Conservation (phyloP, 768 basidiomycete species). For the Pleurotus djamor region DNA sequence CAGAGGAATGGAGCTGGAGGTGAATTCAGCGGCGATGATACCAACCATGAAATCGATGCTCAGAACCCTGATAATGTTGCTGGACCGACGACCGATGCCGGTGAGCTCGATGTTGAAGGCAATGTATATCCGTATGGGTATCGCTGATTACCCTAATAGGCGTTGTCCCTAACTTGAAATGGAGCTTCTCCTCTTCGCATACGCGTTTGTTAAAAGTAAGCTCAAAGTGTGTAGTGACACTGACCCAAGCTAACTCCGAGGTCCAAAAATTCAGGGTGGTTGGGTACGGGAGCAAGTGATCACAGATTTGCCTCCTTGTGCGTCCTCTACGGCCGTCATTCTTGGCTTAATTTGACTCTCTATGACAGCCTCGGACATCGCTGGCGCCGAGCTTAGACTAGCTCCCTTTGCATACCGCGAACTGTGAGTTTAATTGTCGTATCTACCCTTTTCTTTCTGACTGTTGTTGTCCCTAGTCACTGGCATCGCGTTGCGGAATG, state of each 20-base stretch:
- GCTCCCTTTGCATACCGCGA: slow-evolving; percentile 14
- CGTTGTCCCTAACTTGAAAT: slow-evolving; percentile 11
- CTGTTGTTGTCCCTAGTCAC: slow-evolving; percentile 4
- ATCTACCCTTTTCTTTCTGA: background rate
- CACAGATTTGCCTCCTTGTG: slow-evolving; percentile 14
- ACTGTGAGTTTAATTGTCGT: slow-evolving; percentile 3
- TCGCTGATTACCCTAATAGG: background rate
- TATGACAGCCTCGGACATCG: slow-evolving; percentile 10
- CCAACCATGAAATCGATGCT: slow-evolving; percentile 8
- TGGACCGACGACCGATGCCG: slow-evolving; percentile 9
- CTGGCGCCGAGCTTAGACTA: slow-evolving; percentile 12
- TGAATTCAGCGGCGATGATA: slow-evolving; percentile 9
- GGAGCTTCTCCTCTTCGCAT: slow-evolving; percentile 12
- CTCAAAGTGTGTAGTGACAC: background rate
- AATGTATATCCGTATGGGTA: background rate
- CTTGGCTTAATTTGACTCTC: background rate
- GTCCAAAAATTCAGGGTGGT: slow-evolving; percentile 6
- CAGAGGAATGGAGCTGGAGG: slow-evolving; percentile 8
- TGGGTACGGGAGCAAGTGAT: slow-evolving; percentile 14
- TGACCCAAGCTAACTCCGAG: too few species aligned
- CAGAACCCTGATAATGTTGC: slow-evolving; percentile 12
- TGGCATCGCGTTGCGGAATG: slow-evolving; percentile 17
- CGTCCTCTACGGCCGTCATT: background rate
- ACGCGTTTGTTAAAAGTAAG: slow-evolving; percentile 7
- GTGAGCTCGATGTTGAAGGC: background rate